These are phyloP conservation scores for Beauveria sp. DNA, from an alignment of 2,329 filamentous ascomycete species.

Conservation along the genomic window DNA sequence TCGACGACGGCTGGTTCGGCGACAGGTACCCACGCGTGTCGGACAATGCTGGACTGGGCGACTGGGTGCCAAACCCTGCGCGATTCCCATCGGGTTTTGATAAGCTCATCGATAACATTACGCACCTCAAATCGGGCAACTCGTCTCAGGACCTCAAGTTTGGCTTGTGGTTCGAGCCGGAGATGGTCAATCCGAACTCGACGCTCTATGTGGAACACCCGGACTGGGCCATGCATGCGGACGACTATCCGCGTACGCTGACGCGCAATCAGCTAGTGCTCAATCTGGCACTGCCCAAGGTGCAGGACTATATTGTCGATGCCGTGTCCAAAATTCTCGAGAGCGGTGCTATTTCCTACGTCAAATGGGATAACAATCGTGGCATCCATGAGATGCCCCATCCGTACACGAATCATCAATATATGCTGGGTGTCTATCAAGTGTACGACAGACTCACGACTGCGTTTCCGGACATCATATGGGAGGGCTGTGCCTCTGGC, in stretches of 20 bases:
- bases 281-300: constrained; percentile 52
- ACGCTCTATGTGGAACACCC: constrained; percentile 54
- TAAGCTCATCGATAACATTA: constrained; percentile 44
- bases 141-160: constrained; percentile 45
- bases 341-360: constrained; percentile 46
- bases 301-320: constrained; percentile 55
- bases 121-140: constrained; percentile 38
- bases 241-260: constrained; percentile 47
- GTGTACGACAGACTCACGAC: constrained; percentile 54
- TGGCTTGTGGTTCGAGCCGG: constrained; percentile 60
- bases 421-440: constrained; percentile 57
- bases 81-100: constrained; percentile 52
- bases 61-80: constrained; percentile 52
- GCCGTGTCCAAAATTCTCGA: constrained; percentile 47
- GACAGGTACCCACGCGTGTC: constrained; percentile 51
- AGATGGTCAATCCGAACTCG: constrained; percentile 60
- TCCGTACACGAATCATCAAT: constrained; percentile 47
- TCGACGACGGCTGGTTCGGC: constrained; percentile 63
- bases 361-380: constrained; percentile 64
- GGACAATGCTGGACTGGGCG: constrained; percentile 52
- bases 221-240: constrained; percentile 55
- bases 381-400: constrained; percentile 53
- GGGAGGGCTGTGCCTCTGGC: constrained; percentile 59
- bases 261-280: constrained; percentile 53
- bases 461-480: constrained; percentile 53